Base-by-base conservation (phyloP, 2,329 filamentous ascomycete genomes). In the Pseudopyrenochaeta lycopersici region DNA sequence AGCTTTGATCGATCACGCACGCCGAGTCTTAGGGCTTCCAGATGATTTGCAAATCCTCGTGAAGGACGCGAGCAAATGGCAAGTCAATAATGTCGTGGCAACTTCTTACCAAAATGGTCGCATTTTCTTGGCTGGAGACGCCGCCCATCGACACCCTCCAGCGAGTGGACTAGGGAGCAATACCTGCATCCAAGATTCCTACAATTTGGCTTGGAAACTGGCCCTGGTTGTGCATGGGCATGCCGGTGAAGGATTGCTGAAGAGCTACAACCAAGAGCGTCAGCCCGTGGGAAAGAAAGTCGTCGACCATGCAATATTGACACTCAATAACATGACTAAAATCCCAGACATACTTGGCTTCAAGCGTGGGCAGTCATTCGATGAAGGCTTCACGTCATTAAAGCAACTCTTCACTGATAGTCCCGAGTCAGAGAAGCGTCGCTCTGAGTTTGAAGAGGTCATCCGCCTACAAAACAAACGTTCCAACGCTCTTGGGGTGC, bases 151-250 rank as follows among this genome's bases (percentile, higher is more conserved):
- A 1, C 78, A 80, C 61, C 75, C 70, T 27, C 85, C 85, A 31
- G 88, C 88, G 63, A 85, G 84, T 0, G 85, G 85, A 1, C 86
- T 88, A 63, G 87, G 87, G 10, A 89, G 89, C 85, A 90, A 89
- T 63, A 82, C 88, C 2, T 83, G 80, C 29, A 87, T 90, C 82
- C 85, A 88, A 63, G 87, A 90, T 66, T 73, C 77, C 10, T 84
- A 78, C 67, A 84, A 83, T 56, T 72, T 84, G 1, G 80, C 77
- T 18, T 84, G 82, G 81, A 84, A 84, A 62, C 67, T 84, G 5
- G 23, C 52, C 9, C 33, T 31, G 18, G 52, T 49, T 7, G 17
- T 49, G 23, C 15, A 44, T n/a, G 45, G 39, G 17, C 43, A 44
- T 14, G 50, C 50, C 2, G n/a, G 15, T n/a, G 39, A 48, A 18